These are phyloP conservation scores for Sanguinoderma infundibulare DNA, from an alignment of 1,284 basidiomycete species.

Conservation along the genomic window DNA sequence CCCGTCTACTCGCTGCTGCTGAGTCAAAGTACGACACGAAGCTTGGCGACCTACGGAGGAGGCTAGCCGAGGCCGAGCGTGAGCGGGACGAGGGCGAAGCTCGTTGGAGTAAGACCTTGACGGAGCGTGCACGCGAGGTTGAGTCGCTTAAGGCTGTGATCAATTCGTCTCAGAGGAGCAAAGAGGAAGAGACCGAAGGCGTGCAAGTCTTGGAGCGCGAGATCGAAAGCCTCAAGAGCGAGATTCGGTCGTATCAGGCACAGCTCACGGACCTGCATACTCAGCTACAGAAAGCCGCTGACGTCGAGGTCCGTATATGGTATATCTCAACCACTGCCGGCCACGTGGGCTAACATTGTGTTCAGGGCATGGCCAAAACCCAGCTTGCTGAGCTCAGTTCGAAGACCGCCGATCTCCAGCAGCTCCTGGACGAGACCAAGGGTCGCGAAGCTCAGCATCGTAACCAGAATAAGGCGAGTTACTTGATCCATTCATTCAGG, in stretches of 20 bases:
- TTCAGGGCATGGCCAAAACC: conserved; percentile 49
- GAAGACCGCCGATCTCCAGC: conserved; percentile 54
- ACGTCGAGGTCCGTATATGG: conserved; percentile 57
- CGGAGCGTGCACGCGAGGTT: conserved; percentile 76
- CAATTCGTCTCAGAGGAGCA: conserved; percentile 57
- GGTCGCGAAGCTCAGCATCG: conserved; percentile 69
- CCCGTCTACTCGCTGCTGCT: conserved; percentile 75
- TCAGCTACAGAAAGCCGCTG: conserved; percentile 54
- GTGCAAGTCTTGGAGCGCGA: conserved; percentile 58
- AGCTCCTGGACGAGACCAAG: conserved; percentile 66
- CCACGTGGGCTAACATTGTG: background rate
- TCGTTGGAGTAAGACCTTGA: conserved; percentile 82
- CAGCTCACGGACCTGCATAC: conserved; percentile 53
- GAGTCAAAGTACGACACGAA: conserved; percentile 80
- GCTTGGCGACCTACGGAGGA: conserved; percentile 69
- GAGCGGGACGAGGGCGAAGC: conserved; percentile 83
- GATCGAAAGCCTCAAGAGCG: conserved; percentile 56
- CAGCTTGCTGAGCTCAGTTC: conserved; percentile 48
- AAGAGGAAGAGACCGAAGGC: conserved; percentile 62
- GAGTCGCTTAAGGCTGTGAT: conserved; percentile 71
- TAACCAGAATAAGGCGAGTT: conserved; percentile 72
- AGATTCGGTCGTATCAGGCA: conserved; percentile 49
- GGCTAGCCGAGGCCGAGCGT: conserved; percentile 61
- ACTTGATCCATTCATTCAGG: background rate
- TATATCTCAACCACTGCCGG: background rate